Conservation (phyloP, 495 filamentous ascomycete species). For the Choiromyces venosus region DNA sequence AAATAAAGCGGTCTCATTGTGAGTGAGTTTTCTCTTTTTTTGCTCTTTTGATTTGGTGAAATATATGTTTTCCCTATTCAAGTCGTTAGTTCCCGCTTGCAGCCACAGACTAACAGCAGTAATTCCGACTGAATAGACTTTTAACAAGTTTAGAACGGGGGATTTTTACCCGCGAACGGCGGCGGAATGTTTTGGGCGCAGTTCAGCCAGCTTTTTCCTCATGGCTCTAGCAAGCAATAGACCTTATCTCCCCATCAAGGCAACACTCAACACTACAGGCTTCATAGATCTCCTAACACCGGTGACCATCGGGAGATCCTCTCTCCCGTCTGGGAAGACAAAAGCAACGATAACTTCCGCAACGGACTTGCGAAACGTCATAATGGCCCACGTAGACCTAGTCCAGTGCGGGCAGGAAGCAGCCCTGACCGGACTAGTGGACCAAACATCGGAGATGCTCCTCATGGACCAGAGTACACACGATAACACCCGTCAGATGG, state of each 20-base stretch:
- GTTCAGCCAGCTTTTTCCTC: background rate
- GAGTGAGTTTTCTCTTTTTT: background rate
- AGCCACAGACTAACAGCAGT: background rate
- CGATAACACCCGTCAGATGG: background rate
- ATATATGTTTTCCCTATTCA: background rate
- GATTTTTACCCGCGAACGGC: background rate
- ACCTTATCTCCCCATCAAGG: background rate
- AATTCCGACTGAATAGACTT: background rate
- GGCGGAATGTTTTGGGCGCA: background rate
- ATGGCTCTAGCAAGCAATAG: background rate
- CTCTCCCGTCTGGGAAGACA: background rate
- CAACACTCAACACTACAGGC: background rate
- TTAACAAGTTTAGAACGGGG: background rate
- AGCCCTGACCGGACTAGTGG: background rate
- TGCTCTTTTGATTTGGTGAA: too few relatives aligned
- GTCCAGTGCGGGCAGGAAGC: background rate
- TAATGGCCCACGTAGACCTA: background rate
- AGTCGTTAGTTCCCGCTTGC: background rate
- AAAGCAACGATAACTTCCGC: background rate
- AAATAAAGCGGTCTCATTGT: background rate
- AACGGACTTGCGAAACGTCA: background rate
- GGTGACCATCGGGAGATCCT: background rate
- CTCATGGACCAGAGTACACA: background rate
- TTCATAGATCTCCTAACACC: constrained; percentile 1
- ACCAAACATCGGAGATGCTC: background rate